These are phyloP conservation scores for Phoenix roebelenii DNA, from an alignment of 176 grass and related monocot species.

Conservation along the genomic window DNA sequence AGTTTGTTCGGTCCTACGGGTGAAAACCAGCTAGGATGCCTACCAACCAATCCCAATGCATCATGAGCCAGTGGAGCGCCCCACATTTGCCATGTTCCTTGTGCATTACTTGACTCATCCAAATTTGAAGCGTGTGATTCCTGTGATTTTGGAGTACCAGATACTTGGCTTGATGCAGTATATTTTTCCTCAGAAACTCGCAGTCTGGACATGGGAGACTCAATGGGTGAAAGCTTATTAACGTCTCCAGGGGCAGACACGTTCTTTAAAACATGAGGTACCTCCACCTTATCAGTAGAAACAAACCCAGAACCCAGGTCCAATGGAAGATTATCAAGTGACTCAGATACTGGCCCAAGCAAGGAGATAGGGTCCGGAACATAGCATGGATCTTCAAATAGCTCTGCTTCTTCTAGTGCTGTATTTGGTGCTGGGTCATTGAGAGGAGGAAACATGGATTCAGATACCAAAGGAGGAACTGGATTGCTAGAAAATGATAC, in stretches of 20 bases:
- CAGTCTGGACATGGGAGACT: conserved; percentile 55
- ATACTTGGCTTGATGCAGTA: conserved; percentile 17
- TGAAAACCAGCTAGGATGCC: conserved; percentile 45
- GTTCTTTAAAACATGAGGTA: conserved; percentile 28
- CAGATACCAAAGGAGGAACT: conserved; percentile 36
- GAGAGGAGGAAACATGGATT: conserved; percentile 29
- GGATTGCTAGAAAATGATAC: conserved; percentile 14
- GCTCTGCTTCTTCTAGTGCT: conserved; percentile 47
- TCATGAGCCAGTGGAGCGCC: conserved; percentile 69
- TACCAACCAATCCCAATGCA: conserved; percentile 49
- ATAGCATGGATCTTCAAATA: conserved; percentile 83
- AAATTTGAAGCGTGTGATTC: conserved; percentile 26
- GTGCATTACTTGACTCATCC: conserved; percentile 38
- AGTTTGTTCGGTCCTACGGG: conserved; percentile 29
- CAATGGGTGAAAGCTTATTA: conserved; percentile 68
- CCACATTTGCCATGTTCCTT: conserved; percentile 89
- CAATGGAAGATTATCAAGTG: conserved; percentile 49
- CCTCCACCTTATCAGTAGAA: conserved; percentile 28
- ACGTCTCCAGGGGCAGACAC: conserved; percentile 8
- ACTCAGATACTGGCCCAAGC: conserved; percentile 76
- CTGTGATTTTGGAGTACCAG: conserved; percentile 17
- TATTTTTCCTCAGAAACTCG: conserved; percentile 46
- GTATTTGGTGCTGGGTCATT: conserved; percentile 30
- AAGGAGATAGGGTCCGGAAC: conserved; percentile 68
- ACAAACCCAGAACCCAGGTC: conserved; percentile 42